A percentile compares a stretch with the other conserved stretches of the same genome.
Evolutionary conservation across 2,329 filamentous ascomycete genomes (phyloP).

Genomic region (Fusarium begoniae): DNA sequence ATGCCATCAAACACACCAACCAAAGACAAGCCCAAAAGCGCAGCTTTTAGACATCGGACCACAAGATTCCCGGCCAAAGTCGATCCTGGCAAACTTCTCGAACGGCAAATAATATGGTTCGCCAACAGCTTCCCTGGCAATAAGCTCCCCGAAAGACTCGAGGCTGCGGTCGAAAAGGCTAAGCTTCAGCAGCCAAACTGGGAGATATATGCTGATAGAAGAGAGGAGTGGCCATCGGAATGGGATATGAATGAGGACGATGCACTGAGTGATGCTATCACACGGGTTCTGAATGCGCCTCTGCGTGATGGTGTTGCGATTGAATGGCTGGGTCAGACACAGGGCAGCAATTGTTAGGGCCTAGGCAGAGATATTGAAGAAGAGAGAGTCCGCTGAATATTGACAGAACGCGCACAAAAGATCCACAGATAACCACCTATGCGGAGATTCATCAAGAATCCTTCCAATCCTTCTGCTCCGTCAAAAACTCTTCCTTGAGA

Average conservation of each 20-base stretch:
- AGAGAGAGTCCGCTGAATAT: not conserved
- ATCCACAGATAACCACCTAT: too few species aligned
- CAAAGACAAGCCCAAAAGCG: not conserved
- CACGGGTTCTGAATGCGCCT: not conserved
- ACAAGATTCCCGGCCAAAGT: not conserved
- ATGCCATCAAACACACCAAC: not conserved
- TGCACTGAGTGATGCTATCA: not conserved
- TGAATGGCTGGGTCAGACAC: not conserved
- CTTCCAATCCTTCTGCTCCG: not conserved
- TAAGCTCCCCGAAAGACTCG: not conserved
- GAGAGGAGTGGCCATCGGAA: not conserved
- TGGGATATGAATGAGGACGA: not conserved
- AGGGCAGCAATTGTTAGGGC: too few species aligned
- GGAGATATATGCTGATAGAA: not conserved
- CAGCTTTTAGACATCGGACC: not conserved
- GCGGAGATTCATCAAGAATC: not conserved
- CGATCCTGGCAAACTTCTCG: fast-evolving
- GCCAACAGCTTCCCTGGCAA: not conserved
- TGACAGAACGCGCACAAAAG: too few species aligned
- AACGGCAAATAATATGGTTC: not conserved
- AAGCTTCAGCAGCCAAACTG: not conserved
- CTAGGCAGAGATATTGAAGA: not conserved
- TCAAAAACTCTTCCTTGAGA: conserved; percentile 25
- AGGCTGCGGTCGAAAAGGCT: not conserved
- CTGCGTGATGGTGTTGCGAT: not conserved